Base-by-base conservation (phyloP, 2,329 filamentous ascomycete genomes). In the Periglandula ipomoeae region DNA sequence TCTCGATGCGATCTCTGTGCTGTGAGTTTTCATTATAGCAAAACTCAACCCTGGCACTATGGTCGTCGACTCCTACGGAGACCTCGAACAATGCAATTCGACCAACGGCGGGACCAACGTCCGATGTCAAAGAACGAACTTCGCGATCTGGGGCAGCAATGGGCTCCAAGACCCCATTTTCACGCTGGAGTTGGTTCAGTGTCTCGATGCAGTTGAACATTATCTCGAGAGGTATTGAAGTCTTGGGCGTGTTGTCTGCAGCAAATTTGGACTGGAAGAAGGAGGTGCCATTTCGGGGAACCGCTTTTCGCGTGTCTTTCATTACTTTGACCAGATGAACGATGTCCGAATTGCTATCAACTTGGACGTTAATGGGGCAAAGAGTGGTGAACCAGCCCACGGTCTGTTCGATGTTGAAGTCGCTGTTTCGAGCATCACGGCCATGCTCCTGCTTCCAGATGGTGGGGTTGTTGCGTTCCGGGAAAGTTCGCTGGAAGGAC, bases 321-420 rank as follows among this genome's bases (percentile, higher is more conserved):
- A 79, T 65, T 22, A 71, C 64, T n/a, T 71, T 71, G 10, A 81
- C 60, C 0, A 74, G 70, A 11, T 74, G 65, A 35, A 79, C 60
- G 15, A 80, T 60, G 50, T 79, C 74, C 27, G 75, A 70, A 2
- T 66, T 60, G 2, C 65, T 61, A 2, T 72, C 67, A 1, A 71
- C 56, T 8, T 68, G 66, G 3, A 74, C 62, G 2, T 68, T 65
- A 5, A 81, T 63, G 0, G 78, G 78, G 44, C 71, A 76, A 11
- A 82, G 62, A 0, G 76, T 72, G 2, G 77, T 79, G 53, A 82
- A 80, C 77, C 77, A 81, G 2, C 78, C 79, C 0, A 82, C 76
- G 0, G 78, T 81, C 46, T 77, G 67, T 4, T 72, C 71, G 1
- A 80, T 69, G 59, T 81, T 74, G 11, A 75, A 63, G 15, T 72